Base-by-base conservation (phyloP, 2,329 filamentous ascomycete genomes). In the Tolypocladium pustulatum region DNA sequence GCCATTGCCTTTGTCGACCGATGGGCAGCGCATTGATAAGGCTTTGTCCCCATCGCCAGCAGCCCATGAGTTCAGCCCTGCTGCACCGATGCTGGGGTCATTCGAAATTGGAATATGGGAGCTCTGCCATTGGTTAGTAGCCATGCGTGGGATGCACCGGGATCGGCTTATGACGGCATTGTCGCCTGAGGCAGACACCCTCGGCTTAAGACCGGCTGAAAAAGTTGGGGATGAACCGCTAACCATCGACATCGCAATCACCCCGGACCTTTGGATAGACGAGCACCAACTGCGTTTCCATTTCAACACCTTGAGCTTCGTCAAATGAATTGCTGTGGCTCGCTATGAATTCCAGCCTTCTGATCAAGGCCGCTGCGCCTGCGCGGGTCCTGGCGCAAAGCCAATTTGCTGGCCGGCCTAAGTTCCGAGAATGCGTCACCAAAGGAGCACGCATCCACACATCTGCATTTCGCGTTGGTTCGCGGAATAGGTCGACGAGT, bases 301-400 rank as follows among this genome's bases (percentile, higher is more conserved):
- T 53, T 13, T 22, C 53, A 37, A 58, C 46, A 36, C 51, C 56
- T 30, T n/a, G 25, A n/a, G 41, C 27, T 53, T 36, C 54, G 34
- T 58, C 64, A 65, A 61, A 73, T 71, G 70, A 67, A 65, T 65
- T 60, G 60, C 58, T 65, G 60, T 61, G 58, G 56, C 56, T 66
- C 67, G 73, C 63, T 51, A 81, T 81, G 79, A 81, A 79, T 66
- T 72, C 78, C 46, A 76, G 69, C 66, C 66, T 79, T 63, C 64
- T 80, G 60, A 72, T 73, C 61, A 81, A 78, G 70, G 74, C 76
- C 55, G 73, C 73, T 62, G 71, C 73, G 64, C 78, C 78, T 40
- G 71, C 73, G 66, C 76, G 78, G 64, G 71, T 74, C 62, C 67
- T 81, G 60, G 75, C 76, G 59, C 76, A 76, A 60, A 70, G 71